A percentile compares a stretch with the other conserved stretches of the same genome.
Evolutionary conservation across 2,329 filamentous ascomycete genomes (phyloP).

Genomic region (Cyclaneusma minus): DNA sequence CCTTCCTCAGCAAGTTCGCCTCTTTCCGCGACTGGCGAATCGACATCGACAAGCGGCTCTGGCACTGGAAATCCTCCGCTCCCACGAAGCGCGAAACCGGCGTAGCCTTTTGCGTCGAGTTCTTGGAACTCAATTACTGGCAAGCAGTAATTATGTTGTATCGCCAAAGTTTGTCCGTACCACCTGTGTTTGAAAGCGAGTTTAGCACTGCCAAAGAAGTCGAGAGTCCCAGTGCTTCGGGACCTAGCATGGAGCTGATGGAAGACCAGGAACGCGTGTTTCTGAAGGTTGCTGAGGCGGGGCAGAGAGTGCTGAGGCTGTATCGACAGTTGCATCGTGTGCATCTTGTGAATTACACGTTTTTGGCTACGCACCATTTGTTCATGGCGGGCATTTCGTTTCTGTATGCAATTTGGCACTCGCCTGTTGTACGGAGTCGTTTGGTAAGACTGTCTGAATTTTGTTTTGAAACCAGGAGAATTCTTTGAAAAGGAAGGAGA

Average conservation of each 20-base stretch:
- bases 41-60: slow-evolving; percentile 70
- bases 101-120: slow-evolving; percentile 78
- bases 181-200: slow-evolving; percentile 70
- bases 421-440: slow-evolving; percentile 69
- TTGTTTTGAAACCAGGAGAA: too few relatives aligned
- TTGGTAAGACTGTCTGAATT: slow-evolving; percentile 41
- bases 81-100: slow-evolving; percentile 67
- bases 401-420: slow-evolving; percentile 95
- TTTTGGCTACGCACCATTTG: slow-evolving; percentile 84
- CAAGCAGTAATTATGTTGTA: slow-evolving; percentile 94
- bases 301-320: slow-evolving; percentile 78
- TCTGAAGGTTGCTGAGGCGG: slow-evolving; percentile 86
- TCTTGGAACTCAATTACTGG: slow-evolving; percentile 94
- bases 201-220: slow-evolving; percentile 50
- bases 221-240: slow-evolving; percentile 44
- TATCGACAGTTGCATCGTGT: slow-evolving; percentile 82
- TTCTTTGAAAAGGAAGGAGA: too few relatives aligned
- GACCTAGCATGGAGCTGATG: slow-evolving; percentile 47
- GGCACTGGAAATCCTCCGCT: slow-evolving; percentile 73
- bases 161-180: slow-evolving; percentile 75
- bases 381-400: slow-evolving; percentile 98
- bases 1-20: slow-evolving; percentile 70
- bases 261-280: slow-evolving; percentile 88
- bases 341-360: slow-evolving; percentile 89
- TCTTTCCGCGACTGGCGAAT: slow-evolving; percentile 80